Evolutionary conservation across 805 yeast species (phyloP), one percentile per base, ranked within the genome.

Genomic region (Metschnikowia kofuensis): DNA sequence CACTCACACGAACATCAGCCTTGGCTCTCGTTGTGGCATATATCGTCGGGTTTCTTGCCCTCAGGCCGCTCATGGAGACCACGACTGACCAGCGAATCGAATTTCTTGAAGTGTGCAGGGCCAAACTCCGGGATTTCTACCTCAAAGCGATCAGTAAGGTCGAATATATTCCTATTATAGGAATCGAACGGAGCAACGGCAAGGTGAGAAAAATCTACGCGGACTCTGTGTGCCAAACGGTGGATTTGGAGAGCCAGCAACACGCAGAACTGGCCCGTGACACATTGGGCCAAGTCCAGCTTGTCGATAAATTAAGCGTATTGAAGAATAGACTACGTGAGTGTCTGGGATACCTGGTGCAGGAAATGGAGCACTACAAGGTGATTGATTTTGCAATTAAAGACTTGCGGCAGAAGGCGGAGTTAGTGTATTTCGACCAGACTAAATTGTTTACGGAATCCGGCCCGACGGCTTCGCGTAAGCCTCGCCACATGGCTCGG

Each of bases 181-280:
- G 69, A n/a, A 57, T 69, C 42, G 60, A 62, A 35, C 59, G 61
- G 49, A 47, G 58, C 14, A 57, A 56, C 40, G 65, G 64, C 2
- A n/a, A 21, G 21, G 21, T 14, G n/a, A 69, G 67, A 2, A 69
- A 64, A 50, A 59, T 63, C 14, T 66, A 63, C 36, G 65, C 72
- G 3, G 77, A 73, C 48, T 68, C 71, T 3, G 62, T 73, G 6
- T 57, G 65, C 37, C 77, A 73, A 52, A 72, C 77, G 2, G 64
- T 59, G 11, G 62, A 61, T 28, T 61, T 67, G 35, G 55, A 50
- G 10, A 52, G 58, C 30, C 58, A 58, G 21, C 40, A 50, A 35
- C 57, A 52, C 2, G 59, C 60, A 26, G 52, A 47, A 16, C 36
- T 48, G 11, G 49, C 49, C 7, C 46, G 38, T 0, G 75, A 70